phyloP scores from a whole-genome alignment of 2,329 filamentous ascomycete species.

The Aspergillus tamarii region DNA sequence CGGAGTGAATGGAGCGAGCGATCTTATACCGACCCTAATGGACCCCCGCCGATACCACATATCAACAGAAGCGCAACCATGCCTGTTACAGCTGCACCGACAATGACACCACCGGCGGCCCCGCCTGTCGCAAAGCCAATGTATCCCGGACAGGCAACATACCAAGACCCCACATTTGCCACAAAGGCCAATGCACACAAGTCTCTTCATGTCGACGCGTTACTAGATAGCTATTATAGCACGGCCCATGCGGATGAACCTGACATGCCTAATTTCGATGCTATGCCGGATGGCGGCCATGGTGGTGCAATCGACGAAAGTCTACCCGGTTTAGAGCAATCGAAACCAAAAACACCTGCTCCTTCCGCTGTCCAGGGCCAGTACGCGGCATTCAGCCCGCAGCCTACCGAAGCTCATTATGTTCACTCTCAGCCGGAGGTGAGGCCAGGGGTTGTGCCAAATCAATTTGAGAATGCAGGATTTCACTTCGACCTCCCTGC shows the following conservation, averaged over 20 bases:
- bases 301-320: conserved; percentile 36
- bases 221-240: conserved; percentile 57
- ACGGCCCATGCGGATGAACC: conserved; percentile 51
- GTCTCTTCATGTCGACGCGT: conserved; percentile 38
- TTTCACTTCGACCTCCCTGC: conserved; percentile 74
- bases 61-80: conserved; percentile 43
- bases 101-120: conserved; percentile 19
- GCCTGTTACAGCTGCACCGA: conserved; percentile 28
- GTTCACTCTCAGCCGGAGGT: conserved; percentile 55
- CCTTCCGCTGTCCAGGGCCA: conserved; percentile 25
- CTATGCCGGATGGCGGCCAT: conserved; percentile 45
- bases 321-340: conserved; percentile 38
- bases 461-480: conserved; percentile 52
- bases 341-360: conserved; percentile 29
- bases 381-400: conserved; percentile 43
- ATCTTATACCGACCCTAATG: conserved; percentile 31
- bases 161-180: conserved; percentile 34
- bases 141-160: conserved; percentile 41
- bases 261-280: conserved; percentile 68
- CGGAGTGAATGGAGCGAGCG: conserved; percentile 22
- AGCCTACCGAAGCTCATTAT: conserved; percentile 30
- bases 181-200: conserved; percentile 21
- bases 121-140: conserved; percentile 25
- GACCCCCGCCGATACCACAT: conserved; percentile 32
- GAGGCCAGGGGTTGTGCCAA: conserved; percentile 25